Conservation (phyloP, 768 basidiomycete genomes). For the Saitozyma sp. region DNA sequence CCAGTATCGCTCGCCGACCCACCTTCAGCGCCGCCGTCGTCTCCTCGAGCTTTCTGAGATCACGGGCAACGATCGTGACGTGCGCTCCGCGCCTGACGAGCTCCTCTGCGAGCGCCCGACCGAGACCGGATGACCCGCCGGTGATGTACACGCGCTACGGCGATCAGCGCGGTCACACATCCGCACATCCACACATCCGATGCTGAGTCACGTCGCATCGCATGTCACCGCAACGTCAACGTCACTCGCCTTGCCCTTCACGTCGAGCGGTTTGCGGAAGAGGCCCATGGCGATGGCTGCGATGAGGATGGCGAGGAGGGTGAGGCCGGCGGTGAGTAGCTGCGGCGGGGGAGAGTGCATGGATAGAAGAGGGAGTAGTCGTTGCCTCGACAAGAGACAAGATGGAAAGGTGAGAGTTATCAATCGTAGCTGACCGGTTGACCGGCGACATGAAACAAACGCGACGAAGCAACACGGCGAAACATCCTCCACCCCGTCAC, state of each 20-base stretch:
- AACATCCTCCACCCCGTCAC: no score
- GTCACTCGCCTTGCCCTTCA: slow-evolving; percentile 39
- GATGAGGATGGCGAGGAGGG: background rate
- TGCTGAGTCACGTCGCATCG: no score
- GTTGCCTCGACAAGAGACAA: no score
- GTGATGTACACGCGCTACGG: slow-evolving; percentile 79
- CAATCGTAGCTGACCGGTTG: no score
- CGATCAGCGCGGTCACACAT: no score
- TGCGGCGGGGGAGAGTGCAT: no score
- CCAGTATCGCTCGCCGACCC: background rate
- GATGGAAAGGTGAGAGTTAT: no score
- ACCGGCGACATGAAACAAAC: no score
- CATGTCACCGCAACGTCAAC: background rate
- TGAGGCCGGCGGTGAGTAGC: no score
- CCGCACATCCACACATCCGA: no score
- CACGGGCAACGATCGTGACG: slow-evolving; percentile 74
- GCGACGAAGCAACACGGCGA: no score
- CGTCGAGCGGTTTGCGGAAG: slow-evolving; percentile 26
- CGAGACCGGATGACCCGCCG: slow-evolving; percentile 79
- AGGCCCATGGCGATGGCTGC: slow-evolving; percentile 17
- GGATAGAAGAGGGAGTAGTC: no score
- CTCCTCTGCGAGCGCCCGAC: slow-evolving; percentile 68
- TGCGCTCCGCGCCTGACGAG: slow-evolving; percentile 68
- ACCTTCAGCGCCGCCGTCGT: slow-evolving; percentile 62
- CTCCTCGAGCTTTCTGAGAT: slow-evolving; percentile 21